Evolutionary conservation across 2,329 filamentous ascomycete genomes (phyloP).

Genomic region (Fusarium pilosicola): DNA sequence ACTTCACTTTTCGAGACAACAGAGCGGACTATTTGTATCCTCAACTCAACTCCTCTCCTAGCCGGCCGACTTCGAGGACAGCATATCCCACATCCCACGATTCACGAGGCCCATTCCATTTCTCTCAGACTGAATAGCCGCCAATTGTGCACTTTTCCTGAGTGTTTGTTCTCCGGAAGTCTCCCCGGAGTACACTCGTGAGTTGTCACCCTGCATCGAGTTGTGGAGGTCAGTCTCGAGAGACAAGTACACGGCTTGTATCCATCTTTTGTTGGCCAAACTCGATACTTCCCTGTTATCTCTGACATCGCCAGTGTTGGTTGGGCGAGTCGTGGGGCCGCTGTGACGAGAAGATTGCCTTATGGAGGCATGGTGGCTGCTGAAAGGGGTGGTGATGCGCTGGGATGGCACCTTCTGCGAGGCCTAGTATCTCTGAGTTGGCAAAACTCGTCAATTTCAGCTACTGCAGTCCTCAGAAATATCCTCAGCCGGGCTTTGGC

Average conservation of each 20-base stretch:
- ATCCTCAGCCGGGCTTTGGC: neutral
- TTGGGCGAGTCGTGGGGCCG: constrained; percentile 22
- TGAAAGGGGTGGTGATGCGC: constrained; percentile 21
- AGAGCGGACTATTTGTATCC: constrained; percentile 21
- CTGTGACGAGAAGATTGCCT: constrained; percentile 16
- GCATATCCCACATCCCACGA: constrained; percentile 12
- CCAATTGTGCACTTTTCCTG: neutral
- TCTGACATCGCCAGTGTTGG: neutral
- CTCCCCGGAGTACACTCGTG: constrained; percentile 16
- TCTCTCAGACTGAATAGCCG: neutral
- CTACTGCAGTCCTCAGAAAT: neutral
- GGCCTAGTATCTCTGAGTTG: neutral
- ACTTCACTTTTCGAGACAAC: neutral
- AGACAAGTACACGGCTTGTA: constrained; percentile 15
- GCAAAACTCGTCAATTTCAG: neutral
- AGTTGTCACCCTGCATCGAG: constrained; percentile 27
- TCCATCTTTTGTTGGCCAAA: constrained; percentile 1
- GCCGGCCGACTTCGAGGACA: neutral
- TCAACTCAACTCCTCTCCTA: constrained; percentile 5
- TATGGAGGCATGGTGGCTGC: constrained; percentile 15
- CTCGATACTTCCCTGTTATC: neutral
- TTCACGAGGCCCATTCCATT: neutral
- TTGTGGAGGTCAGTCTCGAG: constrained; percentile 5
- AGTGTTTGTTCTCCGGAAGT: constrained; percentile 17
- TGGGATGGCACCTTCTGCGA: constrained; percentile 7